Base-by-base conservation (phyloP, 306 rosid genomes). In the Dicorynia guianensis region DNA sequence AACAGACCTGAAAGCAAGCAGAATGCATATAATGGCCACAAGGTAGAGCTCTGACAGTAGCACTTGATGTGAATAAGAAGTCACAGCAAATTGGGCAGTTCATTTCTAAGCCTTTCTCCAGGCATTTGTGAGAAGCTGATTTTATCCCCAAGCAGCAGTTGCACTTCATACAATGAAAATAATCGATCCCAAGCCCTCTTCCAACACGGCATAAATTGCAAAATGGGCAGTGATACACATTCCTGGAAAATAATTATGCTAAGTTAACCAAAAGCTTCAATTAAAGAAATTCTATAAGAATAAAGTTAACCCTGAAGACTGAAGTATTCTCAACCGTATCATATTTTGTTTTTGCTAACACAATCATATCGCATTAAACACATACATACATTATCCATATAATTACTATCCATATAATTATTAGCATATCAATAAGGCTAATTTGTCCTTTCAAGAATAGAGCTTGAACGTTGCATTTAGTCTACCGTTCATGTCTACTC, bases 21-120 rank as follows among this genome's bases (percentile, higher is more conserved):
- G 99, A 96, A 91, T 96, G 99, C 99, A 96, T 96, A 81, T 90
- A 93, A 70, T 92, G 99, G 74, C 99, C 99, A 81, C 99, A 96
- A 42, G 99, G 97, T 72, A 89, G 87, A 72, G 88, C 91, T 83
- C 99, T 88, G 77, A 96, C 98, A 7, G 96, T 79, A 69, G 96
- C 96, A 86, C 97, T 96, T 64, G 99, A 96, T 17, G 99, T 92
- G 81, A 92, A 96, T 6, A 96, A 78, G 85, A 90, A 93, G 42
- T 96, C 99, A 49, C 99, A 96, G 82, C 99, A 96, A 78, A 96
- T 96, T 58, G 99, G 99, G 77, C 99, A 96, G 75, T 96, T 90
- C 78, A 91, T 93, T 84, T 96, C 99, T 71, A 96, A 88, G 56
- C 98, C 82, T 81, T 90, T 96, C 87, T 96, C 99, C 83, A 93